Evolutionary conservation across 2,329 filamentous ascomycete genomes (phyloP).

Genomic region (Fusarium pseudonygamai): DNA sequence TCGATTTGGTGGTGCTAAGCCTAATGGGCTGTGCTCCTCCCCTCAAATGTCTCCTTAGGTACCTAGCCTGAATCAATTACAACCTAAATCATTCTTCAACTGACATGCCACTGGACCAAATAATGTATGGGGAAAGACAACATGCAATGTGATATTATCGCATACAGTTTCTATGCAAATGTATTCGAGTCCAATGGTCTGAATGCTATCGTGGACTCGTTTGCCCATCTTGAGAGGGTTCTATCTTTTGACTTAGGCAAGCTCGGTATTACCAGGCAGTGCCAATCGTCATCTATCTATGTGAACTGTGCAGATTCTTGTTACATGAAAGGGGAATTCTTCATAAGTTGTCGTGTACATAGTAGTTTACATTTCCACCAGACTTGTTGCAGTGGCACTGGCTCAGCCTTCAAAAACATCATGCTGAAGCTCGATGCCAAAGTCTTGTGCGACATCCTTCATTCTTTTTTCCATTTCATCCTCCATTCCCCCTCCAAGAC

Average conservation of each 20-base stretch:
- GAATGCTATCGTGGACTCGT: neutral
- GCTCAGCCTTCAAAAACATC: slow-evolving; percentile 83
- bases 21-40: neutral
- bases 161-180: neutral
- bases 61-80: neutral
- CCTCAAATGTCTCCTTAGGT: neutral
- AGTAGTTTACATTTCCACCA: neutral
- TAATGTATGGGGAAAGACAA: neutral
- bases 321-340: neutral
- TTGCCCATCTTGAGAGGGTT: neutral
- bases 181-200: neutral
- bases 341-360: slow-evolving; percentile 19
- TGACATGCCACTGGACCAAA: neutral
- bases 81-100: neutral
- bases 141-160: neutral
- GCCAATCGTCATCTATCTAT: slow-evolving; percentile 25
- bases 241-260: neutral
- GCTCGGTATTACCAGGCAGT: neutral
- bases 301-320: slow-evolving; percentile 14
- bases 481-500: slow-evolving; percentile 86
- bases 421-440: slow-evolving; percentile 90
- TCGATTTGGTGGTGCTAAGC: neutral
- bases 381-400: neutral
- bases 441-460: slow-evolving; percentile 87
- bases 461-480: slow-evolving; percentile 91